Base-by-base conservation (phyloP, 345 rosid species). In the Bruguiera gymnorhiza region DNA sequence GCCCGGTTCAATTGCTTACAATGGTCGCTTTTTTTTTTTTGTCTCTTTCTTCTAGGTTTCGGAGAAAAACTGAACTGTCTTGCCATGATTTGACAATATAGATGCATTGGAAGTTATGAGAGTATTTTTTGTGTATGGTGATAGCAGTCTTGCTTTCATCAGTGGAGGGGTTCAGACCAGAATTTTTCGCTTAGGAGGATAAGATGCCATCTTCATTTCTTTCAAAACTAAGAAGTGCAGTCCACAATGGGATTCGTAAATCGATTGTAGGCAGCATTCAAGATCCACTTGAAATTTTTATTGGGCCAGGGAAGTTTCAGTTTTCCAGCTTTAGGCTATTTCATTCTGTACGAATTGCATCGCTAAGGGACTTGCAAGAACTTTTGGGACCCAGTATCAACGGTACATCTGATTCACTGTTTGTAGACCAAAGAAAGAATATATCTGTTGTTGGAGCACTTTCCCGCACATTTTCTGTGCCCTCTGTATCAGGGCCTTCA, bases 401-500 rank as follows among this genome's bases (percentile, higher is more conserved):
- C 63, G 86, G 85, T 36, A 72, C 84, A 60, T 82, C 88, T 1
- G 97, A 92, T 83, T 86, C 83, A 56, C 60, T 76, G 11, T 66
- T 76, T 70, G 65, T 73, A 62, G 83, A 86, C 75, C 86, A 79
- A 51, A 83, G 80, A 80, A 87, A 87, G 84, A 91, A 85, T 55
- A 74, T 91, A 68, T 86, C 96, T 67, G 96, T 89, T 37, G 86
- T 88, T 74, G 98, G 88, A 71, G 90, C 92, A 60, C 76, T 94
- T 62, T 87, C 95, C 59, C 82, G 92, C 52, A 76, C 92, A 2
- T 77, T 94, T 75, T 91, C 96, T 6, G 93, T 84, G 70, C 98
- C 97, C 21, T 94, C 96, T 3, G 96, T 94, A 18, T 94, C 97
- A 6, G 92, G 98, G 63, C 96, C 93, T 43, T 75, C 97, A 32